Evolutionary conservation across 352 stramenopile genomes (phyloP).

Genomic region (Globisporangium middletonii): DNA sequence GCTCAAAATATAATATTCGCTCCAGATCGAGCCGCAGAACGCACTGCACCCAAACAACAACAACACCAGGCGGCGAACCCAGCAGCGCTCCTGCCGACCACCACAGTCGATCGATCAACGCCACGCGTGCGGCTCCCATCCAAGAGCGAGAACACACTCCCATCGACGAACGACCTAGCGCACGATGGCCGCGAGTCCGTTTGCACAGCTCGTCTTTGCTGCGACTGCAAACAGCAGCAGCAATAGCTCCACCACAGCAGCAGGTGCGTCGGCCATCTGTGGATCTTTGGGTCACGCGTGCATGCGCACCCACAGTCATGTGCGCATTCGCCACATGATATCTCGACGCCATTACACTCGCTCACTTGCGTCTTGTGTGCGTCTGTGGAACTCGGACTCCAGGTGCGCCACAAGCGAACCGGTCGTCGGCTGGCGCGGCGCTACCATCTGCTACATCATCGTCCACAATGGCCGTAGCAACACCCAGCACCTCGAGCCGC

Average conservation of each 20-base stretch:
- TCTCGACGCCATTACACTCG: too few species aligned
- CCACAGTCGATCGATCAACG: not conserved
- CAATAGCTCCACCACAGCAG: not conserved
- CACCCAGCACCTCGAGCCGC: not conserved
- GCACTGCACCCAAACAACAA: conserved; percentile 1
- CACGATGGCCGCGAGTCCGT: not conserved
- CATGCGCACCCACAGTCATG: too few species aligned
- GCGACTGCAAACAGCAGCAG: not conserved
- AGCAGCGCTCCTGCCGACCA: not conserved
- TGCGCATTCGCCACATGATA: too few species aligned
- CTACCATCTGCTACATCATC: not conserved
- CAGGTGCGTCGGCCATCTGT: too few species aligned
- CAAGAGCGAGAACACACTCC: too few species aligned
- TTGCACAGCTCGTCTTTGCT: conserved; percentile 2
- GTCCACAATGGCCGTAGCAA: not conserved
- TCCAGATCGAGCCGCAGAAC: not conserved
- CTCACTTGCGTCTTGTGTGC: too few species aligned
- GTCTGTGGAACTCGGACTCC: too few species aligned
- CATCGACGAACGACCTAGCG: not conserved
- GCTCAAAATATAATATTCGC: not conserved
- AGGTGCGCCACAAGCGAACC: not conserved
- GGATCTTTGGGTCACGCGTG: too few species aligned
- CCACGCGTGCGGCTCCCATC: not conserved
- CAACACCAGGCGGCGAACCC: not conserved
- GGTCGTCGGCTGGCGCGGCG: not conserved